phyloP scores from a whole-genome alignment of 2,329 filamentous ascomycete genomes.

The Hymenoscyphus repandus region DNA sequence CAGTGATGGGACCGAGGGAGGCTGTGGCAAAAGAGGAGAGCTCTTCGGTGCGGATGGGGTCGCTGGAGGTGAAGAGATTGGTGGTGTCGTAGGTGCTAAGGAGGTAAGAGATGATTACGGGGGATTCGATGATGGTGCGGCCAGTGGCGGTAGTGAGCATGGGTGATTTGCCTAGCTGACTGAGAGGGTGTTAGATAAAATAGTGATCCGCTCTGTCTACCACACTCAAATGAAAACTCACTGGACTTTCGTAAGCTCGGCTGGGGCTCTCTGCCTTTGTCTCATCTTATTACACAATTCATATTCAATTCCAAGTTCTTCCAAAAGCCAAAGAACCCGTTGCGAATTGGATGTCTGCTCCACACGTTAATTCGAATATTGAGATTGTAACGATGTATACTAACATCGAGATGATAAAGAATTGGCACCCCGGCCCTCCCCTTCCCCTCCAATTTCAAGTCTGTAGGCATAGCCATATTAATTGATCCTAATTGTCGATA shows the following conservation, averaged over 20 bases:
- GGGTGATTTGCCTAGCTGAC: constrained; percentile 77
- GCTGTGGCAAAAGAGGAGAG: constrained; percentile 27
- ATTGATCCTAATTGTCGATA: not conserved
- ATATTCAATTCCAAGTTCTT: constrained; percentile 68
- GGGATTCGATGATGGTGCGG: constrained; percentile 28
- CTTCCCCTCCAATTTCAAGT: not conserved
- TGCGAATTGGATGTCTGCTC: constrained; percentile 58
- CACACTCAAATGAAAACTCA: not conserved
- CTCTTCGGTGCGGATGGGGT: constrained; percentile 29
- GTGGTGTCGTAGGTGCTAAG: constrained; percentile 29
- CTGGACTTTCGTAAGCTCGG: constrained; percentile 53
- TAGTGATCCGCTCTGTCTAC: constrained; percentile 50
- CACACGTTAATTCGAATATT: constrained; percentile 1
- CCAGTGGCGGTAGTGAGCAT: constrained; percentile 44
- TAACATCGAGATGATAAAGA: constrained; percentile 27
- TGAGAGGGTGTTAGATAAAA: not conserved
- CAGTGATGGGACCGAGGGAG: constrained; percentile 21
- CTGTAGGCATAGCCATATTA: not conserved
- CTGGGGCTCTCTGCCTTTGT: constrained; percentile 57
- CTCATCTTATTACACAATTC: constrained; percentile 63
- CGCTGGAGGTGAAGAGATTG: constrained; percentile 24
- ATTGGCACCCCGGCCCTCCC: constrained; percentile 17
- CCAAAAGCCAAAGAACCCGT: constrained; percentile 63
- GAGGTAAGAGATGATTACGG: constrained; percentile 30
- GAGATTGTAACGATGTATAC: not conserved